A percentile compares a stretch with the other conserved stretches of the same genome.
Conservation (phyloP, 352 stramenopile genomes). For the Phytophthora multivora region DNA sequence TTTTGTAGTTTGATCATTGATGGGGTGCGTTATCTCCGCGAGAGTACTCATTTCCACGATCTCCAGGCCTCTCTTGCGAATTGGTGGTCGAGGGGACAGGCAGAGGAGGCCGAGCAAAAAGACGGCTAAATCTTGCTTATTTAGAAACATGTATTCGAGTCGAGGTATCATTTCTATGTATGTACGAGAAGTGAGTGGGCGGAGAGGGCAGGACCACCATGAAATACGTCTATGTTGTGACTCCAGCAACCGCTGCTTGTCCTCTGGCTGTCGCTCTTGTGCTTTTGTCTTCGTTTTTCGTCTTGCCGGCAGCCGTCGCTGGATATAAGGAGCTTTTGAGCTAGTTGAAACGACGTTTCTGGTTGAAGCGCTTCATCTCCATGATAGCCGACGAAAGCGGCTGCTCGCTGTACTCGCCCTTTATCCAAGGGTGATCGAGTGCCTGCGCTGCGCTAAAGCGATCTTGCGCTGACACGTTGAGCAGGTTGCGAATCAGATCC, state of each 20-base stretch:
- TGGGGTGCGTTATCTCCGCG: constrained; percentile 54
- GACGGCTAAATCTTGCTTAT: constrained; percentile 13
- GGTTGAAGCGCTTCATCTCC: constrained; percentile 91
- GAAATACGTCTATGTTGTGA: constrained; percentile 54
- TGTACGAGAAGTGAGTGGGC: constrained; percentile 33
- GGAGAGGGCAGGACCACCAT: constrained; percentile 34
- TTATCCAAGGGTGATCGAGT: constrained; percentile 88
- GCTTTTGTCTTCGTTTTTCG: constrained; percentile 25
- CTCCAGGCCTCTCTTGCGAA: constrained; percentile 37
- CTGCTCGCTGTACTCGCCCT: constrained; percentile 80
- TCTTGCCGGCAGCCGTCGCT: constrained; percentile 26
- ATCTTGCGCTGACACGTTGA: constrained; percentile 77
- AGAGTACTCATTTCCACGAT: constrained; percentile 63
- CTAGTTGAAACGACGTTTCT: constrained; percentile 88
- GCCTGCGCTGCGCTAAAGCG: constrained; percentile 72
- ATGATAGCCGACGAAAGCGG: constrained; percentile 82
- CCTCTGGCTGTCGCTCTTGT: constrained; percentile 24
- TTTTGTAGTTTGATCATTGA: constrained; percentile 53
- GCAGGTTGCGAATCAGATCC: constrained; percentile 78
- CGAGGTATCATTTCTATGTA: constrained; percentile 45
- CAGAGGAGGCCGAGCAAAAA: constrained; percentile 3
- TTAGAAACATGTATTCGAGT: constrained; percentile 44
- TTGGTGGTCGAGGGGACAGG: constrained; percentile 49
- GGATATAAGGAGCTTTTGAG: constrained; percentile 25
- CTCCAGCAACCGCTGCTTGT: constrained; percentile 35